Evolutionary conservation across 495 filamentous ascomycete genomes (phyloP).

Genomic region (Podospora fimiseda): DNA sequence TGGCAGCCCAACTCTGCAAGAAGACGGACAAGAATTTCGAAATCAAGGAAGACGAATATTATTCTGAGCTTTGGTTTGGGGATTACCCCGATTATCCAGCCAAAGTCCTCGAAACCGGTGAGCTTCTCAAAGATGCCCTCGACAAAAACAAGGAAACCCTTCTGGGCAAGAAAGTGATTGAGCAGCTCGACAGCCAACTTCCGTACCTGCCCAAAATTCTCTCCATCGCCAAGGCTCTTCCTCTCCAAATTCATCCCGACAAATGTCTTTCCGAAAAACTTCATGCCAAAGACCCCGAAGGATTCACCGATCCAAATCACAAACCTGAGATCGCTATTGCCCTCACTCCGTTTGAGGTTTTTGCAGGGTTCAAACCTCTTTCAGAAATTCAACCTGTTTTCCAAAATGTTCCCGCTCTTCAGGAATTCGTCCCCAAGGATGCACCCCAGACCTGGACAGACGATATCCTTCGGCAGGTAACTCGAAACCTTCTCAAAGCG

Average conservation of each 20-base stretch:
- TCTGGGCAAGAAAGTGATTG: constrained; percentile 55
- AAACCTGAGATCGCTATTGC: constrained; percentile 81
- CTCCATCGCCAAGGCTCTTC: constrained; percentile 71
- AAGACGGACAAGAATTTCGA: constrained; percentile 60
- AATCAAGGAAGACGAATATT: constrained; percentile 62
- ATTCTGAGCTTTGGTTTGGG: constrained; percentile 71
- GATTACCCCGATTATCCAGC: constrained; percentile 70
- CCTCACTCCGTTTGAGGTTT: constrained; percentile 70
- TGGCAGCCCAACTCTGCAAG: constrained; percentile 60
- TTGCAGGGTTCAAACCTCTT: constrained; percentile 68
- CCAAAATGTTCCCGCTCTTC: constrained; percentile 35
- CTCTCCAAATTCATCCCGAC: constrained; percentile 75
- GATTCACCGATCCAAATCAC: constrained; percentile 68
- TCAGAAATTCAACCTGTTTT: constrained; percentile 55
- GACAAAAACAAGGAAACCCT: constrained; percentile 56
- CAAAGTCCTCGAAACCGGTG: constrained; percentile 52
- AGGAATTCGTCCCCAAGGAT: constrained; percentile 44
- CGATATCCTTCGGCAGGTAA: constrained; percentile 54
- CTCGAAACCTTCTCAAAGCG: constrained; percentile 49
- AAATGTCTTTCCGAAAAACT: constrained; percentile 57
- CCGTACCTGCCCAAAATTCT: constrained; percentile 67
- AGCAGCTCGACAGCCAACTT: constrained; percentile 59
- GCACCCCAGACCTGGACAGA: constrained; percentile 46
- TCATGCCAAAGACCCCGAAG: constrained; percentile 55
- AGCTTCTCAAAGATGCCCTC: constrained; percentile 59